phyloP scores from a whole-genome alignment of 148 eudicot genomes.

The Suaeda aralocaspica region DNA sequence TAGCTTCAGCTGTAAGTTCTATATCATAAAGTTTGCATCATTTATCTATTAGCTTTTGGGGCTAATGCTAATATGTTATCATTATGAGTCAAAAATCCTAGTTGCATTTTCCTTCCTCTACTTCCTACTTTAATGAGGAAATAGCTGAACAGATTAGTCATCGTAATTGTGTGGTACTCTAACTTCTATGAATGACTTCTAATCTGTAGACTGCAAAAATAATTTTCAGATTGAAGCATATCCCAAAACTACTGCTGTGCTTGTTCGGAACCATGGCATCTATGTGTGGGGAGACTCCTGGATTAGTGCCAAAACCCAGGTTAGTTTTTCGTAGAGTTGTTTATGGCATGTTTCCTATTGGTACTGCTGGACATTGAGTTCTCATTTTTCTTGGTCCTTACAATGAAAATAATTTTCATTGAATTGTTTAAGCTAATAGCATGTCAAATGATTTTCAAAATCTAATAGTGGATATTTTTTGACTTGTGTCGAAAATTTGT shows the following conservation, averaged over 20 bases:
- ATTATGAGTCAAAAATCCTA: not conserved
- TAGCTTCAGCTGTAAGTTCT: slow-evolving; percentile 82
- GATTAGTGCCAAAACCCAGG: slow-evolving; percentile 99
- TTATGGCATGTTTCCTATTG: not conserved
- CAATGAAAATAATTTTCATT: not conserved
- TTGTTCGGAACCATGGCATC: slow-evolving; percentile 93
- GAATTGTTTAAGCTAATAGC: not conserved
- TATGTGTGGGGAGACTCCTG: slow-evolving; percentile 98
- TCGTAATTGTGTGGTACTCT: not conserved
- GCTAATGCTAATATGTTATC: not conserved
- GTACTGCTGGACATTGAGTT: not conserved
- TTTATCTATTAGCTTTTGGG: no score
- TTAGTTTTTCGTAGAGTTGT: slow-evolving; percentile 24
- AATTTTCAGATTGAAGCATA: slow-evolving; percentile 79
- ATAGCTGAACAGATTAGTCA: not conserved
- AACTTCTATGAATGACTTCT: slow-evolving; percentile 9
- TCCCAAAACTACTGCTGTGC: slow-evolving; percentile 94
- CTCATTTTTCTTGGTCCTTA: not conserved
- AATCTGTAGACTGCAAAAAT: not conserved
- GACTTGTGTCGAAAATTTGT: not conserved
- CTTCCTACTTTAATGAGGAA: not conserved
- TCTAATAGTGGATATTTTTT: not conserved
- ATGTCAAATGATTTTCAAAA: not conserved
- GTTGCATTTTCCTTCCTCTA: not conserved
- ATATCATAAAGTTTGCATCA: no score